Conservation (phyloP, 148 eudicot genomes). For the Limonium bicolor region DNA sequence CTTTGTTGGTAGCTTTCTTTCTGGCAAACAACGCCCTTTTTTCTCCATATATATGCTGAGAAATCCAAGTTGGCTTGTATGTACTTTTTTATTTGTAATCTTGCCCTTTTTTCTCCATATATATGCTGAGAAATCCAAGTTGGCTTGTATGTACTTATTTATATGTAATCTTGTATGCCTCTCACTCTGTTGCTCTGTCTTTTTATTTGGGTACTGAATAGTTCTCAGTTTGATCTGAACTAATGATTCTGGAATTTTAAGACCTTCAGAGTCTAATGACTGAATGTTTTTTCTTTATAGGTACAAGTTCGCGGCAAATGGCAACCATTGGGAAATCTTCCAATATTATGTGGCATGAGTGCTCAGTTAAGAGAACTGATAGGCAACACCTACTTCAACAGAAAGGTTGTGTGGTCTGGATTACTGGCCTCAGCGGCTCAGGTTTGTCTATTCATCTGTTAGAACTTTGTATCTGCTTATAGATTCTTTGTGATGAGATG, state of each 20-base stretch:
- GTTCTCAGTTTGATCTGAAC: background rate
- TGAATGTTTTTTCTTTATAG: constrained; percentile 22
- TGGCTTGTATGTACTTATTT: too few species aligned
- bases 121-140: too few species aligned
- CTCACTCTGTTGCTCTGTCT: too few species aligned
- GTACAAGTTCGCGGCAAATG: constrained; percentile 18
- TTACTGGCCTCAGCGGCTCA: constrained; percentile 95
- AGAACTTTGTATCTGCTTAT: background rate
- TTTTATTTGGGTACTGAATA: too few species aligned
- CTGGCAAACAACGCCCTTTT: too few species aligned
- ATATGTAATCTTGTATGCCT: too few species aligned
- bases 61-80: too few species aligned
- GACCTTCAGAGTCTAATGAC: constrained; percentile 6
- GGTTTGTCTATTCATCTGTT: constrained; percentile 21
- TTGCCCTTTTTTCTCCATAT: too few species aligned
- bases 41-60: too few species aligned
- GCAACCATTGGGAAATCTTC: constrained; percentile 48
- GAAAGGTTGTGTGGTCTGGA: constrained; percentile 85
- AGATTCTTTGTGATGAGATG: background rate
- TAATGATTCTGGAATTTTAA: too few species aligned
- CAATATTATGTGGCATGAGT: constrained; percentile 88
- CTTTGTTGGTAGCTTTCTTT: too few species aligned
- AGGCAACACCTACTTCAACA: constrained; percentile 76
- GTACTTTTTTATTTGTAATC: too few species aligned
- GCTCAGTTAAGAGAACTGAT: constrained; percentile 52